Percentiles rank a stretch among this genome's conserved stretches.
Evolutionary conservation across 371 early-diverging fungal species (phyloP).

Genomic region (Umbelopsis sp.): DNA sequence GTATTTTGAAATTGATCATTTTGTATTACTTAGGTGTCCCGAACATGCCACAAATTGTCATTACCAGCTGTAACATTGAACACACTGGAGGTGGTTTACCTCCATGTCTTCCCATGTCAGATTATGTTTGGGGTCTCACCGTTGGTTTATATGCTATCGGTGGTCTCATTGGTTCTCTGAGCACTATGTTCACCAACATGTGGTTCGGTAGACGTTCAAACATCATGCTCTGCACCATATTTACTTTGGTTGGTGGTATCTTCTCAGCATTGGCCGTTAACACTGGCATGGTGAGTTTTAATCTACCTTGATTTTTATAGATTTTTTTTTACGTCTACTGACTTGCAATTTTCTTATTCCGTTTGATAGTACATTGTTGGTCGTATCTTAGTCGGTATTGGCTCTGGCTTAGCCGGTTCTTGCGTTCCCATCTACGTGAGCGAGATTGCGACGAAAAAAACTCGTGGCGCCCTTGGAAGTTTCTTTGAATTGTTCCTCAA

Average conservation of each 20-base stretch:
- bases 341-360: conserved; percentile 2
- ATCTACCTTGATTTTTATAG: not conserved
- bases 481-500: conserved; percentile 66
- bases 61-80: conserved; percentile 39
- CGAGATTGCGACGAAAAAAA: conserved; percentile 78
- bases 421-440: conserved; percentile 74
- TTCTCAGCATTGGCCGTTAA: conserved; percentile 44
- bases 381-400: conserved; percentile 87
- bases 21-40: conserved; percentile 39
- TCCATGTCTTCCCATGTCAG: conserved; percentile 48
- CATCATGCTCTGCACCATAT: conserved; percentile 41
- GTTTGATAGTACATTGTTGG: conserved; percentile 58
- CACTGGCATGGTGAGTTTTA: conserved; percentile 38
- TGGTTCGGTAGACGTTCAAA: conserved; percentile 45
- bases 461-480: conserved; percentile 73
- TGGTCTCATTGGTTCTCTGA: conserved; percentile 49
- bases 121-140: conserved; percentile 48
- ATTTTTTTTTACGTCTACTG: not conserved
- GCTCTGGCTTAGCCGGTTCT: conserved; percentile 71
- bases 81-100: conserved; percentile 31
- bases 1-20: not conserved
- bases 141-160: conserved; percentile 50
- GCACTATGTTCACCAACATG: conserved; percentile 41
- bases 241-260: conserved; percentile 44
- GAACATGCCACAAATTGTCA: conserved; percentile 48